These are phyloP conservation scores for Claviceps pusilla DNA, from an alignment of 2,329 filamentous ascomycete genomes.

Conservation along the genomic window DNA sequence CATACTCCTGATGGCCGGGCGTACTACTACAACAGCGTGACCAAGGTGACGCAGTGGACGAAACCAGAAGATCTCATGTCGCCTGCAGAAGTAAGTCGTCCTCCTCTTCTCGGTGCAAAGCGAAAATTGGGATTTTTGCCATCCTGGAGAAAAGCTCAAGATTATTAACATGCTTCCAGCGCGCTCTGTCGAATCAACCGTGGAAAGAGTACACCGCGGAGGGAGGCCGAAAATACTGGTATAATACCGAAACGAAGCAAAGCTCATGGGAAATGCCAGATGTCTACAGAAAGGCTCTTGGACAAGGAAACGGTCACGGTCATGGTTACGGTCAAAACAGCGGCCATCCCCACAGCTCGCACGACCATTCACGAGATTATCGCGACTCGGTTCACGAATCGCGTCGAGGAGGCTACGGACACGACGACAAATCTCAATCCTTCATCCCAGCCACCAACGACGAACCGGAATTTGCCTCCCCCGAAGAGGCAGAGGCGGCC, in stretches of 20 bases:
- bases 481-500: conserved; percentile 81
- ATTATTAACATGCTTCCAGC: conserved; percentile 30
- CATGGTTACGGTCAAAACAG: conserved; percentile 27
- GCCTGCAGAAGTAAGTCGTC: conserved; percentile 58
- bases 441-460: conserved; percentile 49
- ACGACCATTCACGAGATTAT: conserved; percentile 25
- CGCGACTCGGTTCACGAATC: conserved; percentile 33
- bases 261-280: conserved; percentile 94
- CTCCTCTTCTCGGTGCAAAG: neutral
- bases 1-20: conserved; percentile 65
- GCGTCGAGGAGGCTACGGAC: conserved; percentile 42
- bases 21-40: conserved; percentile 82
- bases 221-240: conserved; percentile 87
- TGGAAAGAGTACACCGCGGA: conserved; percentile 89
- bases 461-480: conserved; percentile 63
- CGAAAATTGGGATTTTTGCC: neutral
- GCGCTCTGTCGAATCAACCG: conserved; percentile 64
- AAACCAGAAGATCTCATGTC: conserved; percentile 86
- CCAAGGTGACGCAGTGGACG: conserved; percentile 83
- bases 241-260: conserved; percentile 78
- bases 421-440: conserved; percentile 39
- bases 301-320: conserved; percentile 13
- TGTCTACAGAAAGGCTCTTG: conserved; percentile 59
- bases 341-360: conserved; percentile 20
- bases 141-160: no score